Base-by-base conservation (phyloP, 75 land plant species). In the Isoetes taiwanensis region DNA sequence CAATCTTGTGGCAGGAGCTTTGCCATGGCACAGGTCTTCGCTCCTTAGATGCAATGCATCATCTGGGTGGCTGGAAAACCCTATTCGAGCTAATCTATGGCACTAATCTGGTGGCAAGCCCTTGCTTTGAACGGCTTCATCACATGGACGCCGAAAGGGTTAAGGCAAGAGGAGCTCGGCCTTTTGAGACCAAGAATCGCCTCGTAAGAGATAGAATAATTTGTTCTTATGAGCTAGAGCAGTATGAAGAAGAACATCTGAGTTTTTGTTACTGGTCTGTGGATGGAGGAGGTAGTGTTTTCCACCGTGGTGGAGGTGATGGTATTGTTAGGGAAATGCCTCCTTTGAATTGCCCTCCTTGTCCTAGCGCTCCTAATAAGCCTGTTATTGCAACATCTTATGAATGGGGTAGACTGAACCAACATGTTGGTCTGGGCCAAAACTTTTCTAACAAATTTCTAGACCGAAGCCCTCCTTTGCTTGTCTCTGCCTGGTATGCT, bases 251-350 rank as follows among this genome's bases (percentile, higher is more conserved):
- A 2, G 66, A 70, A 27, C 25, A 52, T 3, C 64, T 33, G 54
- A 32, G 59, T 27, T 50, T 43, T 31, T n/a, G n/a, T n/a, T n/a
- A n/a, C n/a, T 70, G 72, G 72, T 66, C 66, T 10, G 50, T 65
- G 1, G 72, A 70, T 39, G 72, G 66, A 10, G n/a, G n/a, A n/a
- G 72, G 72, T 1, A 56, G 66, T 6, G 59, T 55, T 2, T 70
- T 70, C 53, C 72, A 70, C 57, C 67, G 72, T 16, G 72, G 72
- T 1, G 72, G 72, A 12, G 72, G 72, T 12, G 72, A 70, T 50
- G 72, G 72, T 5, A 34, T 70, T n/a, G 48, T 70, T 5, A 60
- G 72, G 0, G 72, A 70, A 28, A 17, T 16, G 37, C 67, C 72
- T 6, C 56, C 67, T 0, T 26, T 50, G 12, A 66, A 41, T 12